Base-by-base conservation (phyloP, 2,329 filamentous ascomycete species). In the Apiospora marii region DNA sequence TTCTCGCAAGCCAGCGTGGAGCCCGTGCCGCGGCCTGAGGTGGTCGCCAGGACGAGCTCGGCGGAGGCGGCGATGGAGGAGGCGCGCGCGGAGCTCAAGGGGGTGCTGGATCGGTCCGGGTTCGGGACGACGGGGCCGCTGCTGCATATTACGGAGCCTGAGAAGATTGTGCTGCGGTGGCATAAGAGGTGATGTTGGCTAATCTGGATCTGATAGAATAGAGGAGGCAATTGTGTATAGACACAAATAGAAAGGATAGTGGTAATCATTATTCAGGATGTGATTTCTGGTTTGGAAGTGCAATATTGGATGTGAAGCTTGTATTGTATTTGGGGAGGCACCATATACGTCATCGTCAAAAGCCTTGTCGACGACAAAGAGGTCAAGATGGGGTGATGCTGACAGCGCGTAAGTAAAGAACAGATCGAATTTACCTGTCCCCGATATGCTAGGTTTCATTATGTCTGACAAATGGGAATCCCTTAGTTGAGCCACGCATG, bases 131-230 rank as follows among this genome's bases (percentile, higher is more conserved):
- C 68, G 27, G 68, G 68, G 4, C 68, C 68, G 46, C 22, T 70
- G n/a, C 34, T 70, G 22, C 68, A 70, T 27, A 53, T 70, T 16
- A 48, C 49, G 30, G 68, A 70, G 34, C 68, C 68, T 12, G 68
- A 70, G n/a, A 70, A 70, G 37, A 58, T 70, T 44, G 68, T 70
- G 30, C 19, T 70, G 34, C 24, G 48, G 19, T 70, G 68, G 68
- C 8, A 70, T 10, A 70, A 41, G 48, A 70, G 68, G n/a, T 58
- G 13, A 70, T 13, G 5, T 6, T 1, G 46, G 1, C 22, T 49
- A 1, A n/a, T 49, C 22, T 49, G 2, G 8, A 46, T 22, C 16
- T 46, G 44, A 27, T 51, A 27, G 5, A 37, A 37, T 10, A 19
- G 19, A 19, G 7, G 53, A 30, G 2, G 22, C 30, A 3, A n/a